These are phyloP conservation scores for Rhodotorula glutinis DNA, from an alignment of 1,284 basidiomycete species.

Conservation along the genomic window DNA sequence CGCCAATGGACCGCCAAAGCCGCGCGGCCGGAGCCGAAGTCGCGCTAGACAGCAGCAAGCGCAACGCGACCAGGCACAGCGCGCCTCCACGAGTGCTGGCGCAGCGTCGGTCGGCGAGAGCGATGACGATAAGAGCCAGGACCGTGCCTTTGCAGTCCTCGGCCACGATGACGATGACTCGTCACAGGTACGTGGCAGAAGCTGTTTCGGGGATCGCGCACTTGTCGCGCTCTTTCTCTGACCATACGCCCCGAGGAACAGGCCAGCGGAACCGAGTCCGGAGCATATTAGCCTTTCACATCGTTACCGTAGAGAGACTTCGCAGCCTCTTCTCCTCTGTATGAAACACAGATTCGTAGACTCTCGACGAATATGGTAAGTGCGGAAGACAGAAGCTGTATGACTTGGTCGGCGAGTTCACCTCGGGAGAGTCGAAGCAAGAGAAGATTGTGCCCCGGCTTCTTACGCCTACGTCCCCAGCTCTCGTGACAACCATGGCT, in stretches of 20 bases:
- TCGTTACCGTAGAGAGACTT: neutral
- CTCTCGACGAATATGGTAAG: too few species aligned
- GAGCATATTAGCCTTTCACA: neutral
- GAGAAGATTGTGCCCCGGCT: neutral
- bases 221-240: too few species aligned
- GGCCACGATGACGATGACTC: conserved; percentile 14
- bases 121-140: conserved; percentile 12
- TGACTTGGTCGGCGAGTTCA: too few species aligned
- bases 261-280: conserved; percentile 3
- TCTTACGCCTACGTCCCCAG: neutral
- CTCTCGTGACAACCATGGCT: conserved; percentile 1
- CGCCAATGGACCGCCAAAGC: conserved; percentile 1
- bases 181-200: neutral
- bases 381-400: too few species aligned
- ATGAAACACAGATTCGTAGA: too few species aligned
- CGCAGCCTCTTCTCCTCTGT: too few species aligned
- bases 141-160: conserved; percentile 14
- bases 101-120: neutral
- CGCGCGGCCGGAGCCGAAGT: neutral
- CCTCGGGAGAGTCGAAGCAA: too few species aligned
- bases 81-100: neutral
- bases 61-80: neutral
- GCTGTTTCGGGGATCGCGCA: too few species aligned
- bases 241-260: too few species aligned
- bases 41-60: neutral